Evolutionary conservation across 208 protist genomes (phyloP), one percentile per base, ranked within the genome.

Genomic region (Trypanosoma brucei): DNA sequence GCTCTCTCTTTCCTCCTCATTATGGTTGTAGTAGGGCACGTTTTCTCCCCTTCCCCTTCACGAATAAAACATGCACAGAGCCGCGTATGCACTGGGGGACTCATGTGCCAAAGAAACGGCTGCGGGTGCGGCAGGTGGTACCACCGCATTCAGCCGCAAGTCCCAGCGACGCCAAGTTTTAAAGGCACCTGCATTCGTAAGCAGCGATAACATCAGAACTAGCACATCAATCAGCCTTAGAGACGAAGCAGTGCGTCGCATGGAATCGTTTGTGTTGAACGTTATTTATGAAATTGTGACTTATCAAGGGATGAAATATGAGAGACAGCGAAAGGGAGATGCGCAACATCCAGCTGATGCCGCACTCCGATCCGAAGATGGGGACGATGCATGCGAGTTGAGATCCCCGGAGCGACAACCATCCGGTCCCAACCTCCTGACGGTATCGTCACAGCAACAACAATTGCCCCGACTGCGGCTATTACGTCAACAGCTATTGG

Each of bases 211-310:
- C 11, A 11, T 46, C 42, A 45, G 57, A 33, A 38, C 57, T 34
- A 60, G 70, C 40, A 59, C 70, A 40, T 53, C 63, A 54, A 45
- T 35, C 13, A 55, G 45, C 8, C 40, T 89, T n/a, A 76, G 50
- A 1, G 66, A 59, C 1, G 83, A 93, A 72, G 71, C 69, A 7
- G 36, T 86, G 9, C 83, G 86, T 1, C 80, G 86, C 39, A 83
- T 93, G 70, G 86, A 93, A 64, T 59, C 78, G 33, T 74, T 72
- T 63, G 63, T 79, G 22, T 54, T 79, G 52, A 45, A 48, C 8
- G 66, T 58, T 13, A 48, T 78, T 57, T 35, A 64, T 50, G 55
- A 65, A 51, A 63, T 77, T 49, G 39, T 79, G 50, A 65, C 35
- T 37, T 75, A 46, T 11, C 42, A 46, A 46, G 11, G 50, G 50